Evolutionary conservation across 352 stramenopile species (phyloP).

Genomic region (Globisporangium paddicum): DNA sequence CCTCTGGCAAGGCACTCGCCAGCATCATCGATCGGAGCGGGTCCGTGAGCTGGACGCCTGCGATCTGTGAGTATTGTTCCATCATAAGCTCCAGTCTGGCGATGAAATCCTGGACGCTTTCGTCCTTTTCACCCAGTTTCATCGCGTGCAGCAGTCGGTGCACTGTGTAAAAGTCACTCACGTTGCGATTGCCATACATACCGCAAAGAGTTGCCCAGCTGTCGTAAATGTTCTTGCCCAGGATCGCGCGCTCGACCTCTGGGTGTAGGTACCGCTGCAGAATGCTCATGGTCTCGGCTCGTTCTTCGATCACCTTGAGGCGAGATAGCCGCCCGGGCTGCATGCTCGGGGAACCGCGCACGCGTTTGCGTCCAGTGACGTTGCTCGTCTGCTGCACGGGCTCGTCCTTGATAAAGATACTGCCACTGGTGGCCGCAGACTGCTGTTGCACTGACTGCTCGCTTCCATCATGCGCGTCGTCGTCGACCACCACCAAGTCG

Average conservation of each 20-base stretch:
- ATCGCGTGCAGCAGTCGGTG: slow-evolving; percentile 41
- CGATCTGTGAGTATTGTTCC: slow-evolving; percentile 33
- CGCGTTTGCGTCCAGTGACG: slow-evolving; percentile 2
- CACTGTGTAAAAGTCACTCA: slow-evolving; percentile 33
- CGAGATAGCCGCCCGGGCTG: slow-evolving; percentile 22
- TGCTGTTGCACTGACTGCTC: neutral
- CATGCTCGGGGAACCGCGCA: neutral
- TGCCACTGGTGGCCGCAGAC: neutral
- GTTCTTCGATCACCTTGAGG: slow-evolving; percentile 32
- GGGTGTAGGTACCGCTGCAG: slow-evolving; percentile 40
- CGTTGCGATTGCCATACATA: slow-evolving; percentile 33
- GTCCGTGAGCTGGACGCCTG: slow-evolving; percentile 34
- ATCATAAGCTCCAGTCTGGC: slow-evolving; percentile 34
- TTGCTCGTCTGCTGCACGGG: neutral
- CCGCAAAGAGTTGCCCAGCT: slow-evolving; percentile 41
- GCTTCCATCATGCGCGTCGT: slow-evolving; percentile 2
- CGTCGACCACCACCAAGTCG: slow-evolving; percentile 18
- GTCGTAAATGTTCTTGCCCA: slow-evolving; percentile 50
- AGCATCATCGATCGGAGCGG: slow-evolving; percentile 33
- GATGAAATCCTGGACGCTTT: slow-evolving; percentile 33
- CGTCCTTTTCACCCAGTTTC: slow-evolving; percentile 34
- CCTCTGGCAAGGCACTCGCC: slow-evolving; percentile 25
- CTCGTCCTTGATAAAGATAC: slow-evolving; percentile 13
- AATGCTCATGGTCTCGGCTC: slow-evolving; percentile 44
- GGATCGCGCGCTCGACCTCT: slow-evolving; percentile 37